These are phyloP conservation scores for Annulohypoxylon nitens DNA, from an alignment of 495 filamentous ascomycete species.

Conservation along the genomic window DNA sequence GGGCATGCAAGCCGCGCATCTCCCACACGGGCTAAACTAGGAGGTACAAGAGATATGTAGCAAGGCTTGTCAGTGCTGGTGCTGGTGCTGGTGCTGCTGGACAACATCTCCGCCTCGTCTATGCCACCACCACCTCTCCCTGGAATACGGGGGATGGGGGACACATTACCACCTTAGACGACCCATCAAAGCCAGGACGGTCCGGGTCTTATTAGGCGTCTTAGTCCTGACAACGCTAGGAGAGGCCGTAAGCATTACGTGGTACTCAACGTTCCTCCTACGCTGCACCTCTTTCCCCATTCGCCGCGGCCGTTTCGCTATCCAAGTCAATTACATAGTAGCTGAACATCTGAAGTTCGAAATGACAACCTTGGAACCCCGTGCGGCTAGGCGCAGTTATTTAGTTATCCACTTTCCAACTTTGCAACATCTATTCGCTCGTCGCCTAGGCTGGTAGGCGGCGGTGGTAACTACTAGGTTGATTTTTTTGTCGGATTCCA, in stretches of 20 bases:
- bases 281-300: conserved; percentile 24
- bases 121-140: conserved; percentile 28
- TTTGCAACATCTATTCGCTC: conserved; percentile 22
- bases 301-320: conserved; percentile 40
- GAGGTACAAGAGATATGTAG: neutral
- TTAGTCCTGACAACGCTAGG: conserved; percentile 31
- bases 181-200: conserved; percentile 42
- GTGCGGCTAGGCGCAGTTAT: conserved; percentile 49
- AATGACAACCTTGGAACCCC: conserved; percentile 16
- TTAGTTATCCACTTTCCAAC: conserved; percentile 35
- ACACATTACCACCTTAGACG: conserved; percentile 31
- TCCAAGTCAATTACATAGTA: conserved; percentile 27
- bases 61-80: conserved; percentile 38
- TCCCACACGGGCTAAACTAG: conserved; percentile 27
- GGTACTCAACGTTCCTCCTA: conserved; percentile 42
- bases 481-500: conserved; percentile 25
- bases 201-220: conserved; percentile 35
- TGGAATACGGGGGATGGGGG: conserved; percentile 10
- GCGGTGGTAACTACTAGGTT: conserved; percentile 13
- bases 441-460: conserved; percentile 9
- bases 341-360: conserved; percentile 43
- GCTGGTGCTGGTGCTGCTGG: conserved; percentile 34
- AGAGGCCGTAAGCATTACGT: conserved; percentile 46
- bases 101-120: conserved; percentile 42
- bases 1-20: conserved; percentile 43